Conservation (phyloP, 2,329 filamentous ascomycete species). For the Trichothecium roseum region DNA sequence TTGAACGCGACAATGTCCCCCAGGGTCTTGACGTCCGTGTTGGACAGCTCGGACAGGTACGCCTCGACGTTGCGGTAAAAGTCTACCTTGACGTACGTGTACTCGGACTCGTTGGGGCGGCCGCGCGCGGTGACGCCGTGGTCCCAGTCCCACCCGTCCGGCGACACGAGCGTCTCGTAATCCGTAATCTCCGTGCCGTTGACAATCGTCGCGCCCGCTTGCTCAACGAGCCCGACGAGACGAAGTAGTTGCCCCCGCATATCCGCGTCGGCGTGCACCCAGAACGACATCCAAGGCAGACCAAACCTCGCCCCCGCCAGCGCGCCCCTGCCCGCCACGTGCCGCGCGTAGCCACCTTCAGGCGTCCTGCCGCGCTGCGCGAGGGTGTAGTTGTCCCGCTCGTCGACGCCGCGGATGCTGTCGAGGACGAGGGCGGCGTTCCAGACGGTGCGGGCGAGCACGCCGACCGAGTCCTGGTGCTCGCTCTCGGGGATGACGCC, state of each 20-base stretch:
- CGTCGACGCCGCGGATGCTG: slow-evolving; percentile 55
- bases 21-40: slow-evolving; percentile 47
- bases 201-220: slow-evolving; percentile 55
- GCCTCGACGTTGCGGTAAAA: slow-evolving; percentile 52
- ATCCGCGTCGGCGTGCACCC: slow-evolving; percentile 46
- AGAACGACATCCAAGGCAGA: slow-evolving; percentile 63
- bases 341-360: slow-evolving; percentile 43
- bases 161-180: slow-evolving; percentile 51
- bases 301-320: slow-evolving; percentile 57
- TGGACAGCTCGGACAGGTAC: slow-evolving; percentile 53
- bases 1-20: slow-evolving; percentile 60
- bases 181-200: slow-evolving; percentile 60
- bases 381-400: slow-evolving; percentile 54
- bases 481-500: slow-evolving; percentile 55
- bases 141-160: slow-evolving; percentile 66
- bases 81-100: slow-evolving; percentile 61
- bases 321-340: slow-evolving; percentile 39
- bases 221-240: slow-evolving; percentile 39
- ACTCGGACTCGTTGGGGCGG: slow-evolving; percentile 62
- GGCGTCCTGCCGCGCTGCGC: slow-evolving; percentile 46
- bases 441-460: slow-evolving; percentile 46
- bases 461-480: slow-evolving; percentile 60
- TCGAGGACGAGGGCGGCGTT: slow-evolving; percentile 35
- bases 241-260: slow-evolving; percentile 42
- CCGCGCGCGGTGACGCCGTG: slow-evolving; percentile 47